Base-by-base conservation (phyloP, 1,139 yeast species). In the Nakaseomyces kungkrabaensis region DNA sequence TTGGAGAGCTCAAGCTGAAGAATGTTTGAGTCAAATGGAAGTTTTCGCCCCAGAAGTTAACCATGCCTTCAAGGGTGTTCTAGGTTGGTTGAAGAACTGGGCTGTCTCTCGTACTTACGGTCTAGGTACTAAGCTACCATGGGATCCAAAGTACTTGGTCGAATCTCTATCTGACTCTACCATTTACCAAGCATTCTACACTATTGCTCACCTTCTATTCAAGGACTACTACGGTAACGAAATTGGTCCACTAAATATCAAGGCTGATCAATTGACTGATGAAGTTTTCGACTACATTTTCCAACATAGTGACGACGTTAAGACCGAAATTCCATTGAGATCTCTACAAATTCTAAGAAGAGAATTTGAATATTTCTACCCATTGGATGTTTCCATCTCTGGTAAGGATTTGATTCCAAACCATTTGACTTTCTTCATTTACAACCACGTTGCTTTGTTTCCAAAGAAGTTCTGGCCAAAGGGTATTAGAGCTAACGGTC, bases 51-150 rank as follows among this genome's bases (percentile, higher is more conserved):
- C 82, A 51, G 98, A 92, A 73, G 87, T 95, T 49, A 79, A 86
- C 66, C 81, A 92, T 64, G 96, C 95, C 6, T 90, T 92, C 63
- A 96, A 90, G 71, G 92, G 90, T 70, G 96, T 87, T 52, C 76
- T 94, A 59, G 95, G 85, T 59, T 94, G 99, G 99, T 80, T 94
- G 66, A 87, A 85, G 73, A 90, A 89, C 73, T 94, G 99, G 99
- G 98, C 99, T 49, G 87, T 94, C 55, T 87, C 96, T 53, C 86
- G 98, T 76, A 84, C 95, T 55, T 94, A 87, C 62, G 99, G 98
- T 67, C 77, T 94, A 59, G 99, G 99, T 68, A 83, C 97, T 52
- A 83, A 76, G 68, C 79, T 94, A 59, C 99, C 99, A 54, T 94
- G 99, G 99, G 99, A 94, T 72, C 83, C 85, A 59, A 83, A 83